Conservation (phyloP, 768 basidiomycete species). For the Russula lepida region DNA sequence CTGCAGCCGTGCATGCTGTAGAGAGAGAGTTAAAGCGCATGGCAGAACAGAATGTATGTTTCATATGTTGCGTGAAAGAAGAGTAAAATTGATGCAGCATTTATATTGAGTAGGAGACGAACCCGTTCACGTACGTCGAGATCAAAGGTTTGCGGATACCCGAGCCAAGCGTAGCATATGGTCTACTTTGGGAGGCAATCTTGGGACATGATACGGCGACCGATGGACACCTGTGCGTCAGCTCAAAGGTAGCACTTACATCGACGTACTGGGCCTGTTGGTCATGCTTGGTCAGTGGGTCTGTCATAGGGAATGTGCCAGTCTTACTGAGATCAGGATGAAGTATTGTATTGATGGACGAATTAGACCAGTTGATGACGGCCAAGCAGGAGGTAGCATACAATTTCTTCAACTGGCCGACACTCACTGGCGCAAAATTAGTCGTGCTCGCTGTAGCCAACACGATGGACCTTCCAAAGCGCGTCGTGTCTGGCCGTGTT, state of each 20-base stretch:
- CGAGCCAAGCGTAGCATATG: too few species aligned
- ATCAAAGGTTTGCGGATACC: too few species aligned
- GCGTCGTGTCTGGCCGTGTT: slow-evolving; percentile 86
- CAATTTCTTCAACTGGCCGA: too few species aligned
- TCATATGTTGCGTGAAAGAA: too few species aligned
- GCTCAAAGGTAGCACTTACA: slow-evolving; percentile 70
- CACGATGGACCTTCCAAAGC: slow-evolving; percentile 94
- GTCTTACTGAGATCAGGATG: slow-evolving; percentile 7
- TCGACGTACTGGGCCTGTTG: slow-evolving; percentile 59
- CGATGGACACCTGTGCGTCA: slow-evolving; percentile 56
- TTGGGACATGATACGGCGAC: slow-evolving; percentile 51
- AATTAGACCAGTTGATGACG: slow-evolving; percentile 94
- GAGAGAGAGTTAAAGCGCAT: slow-evolving; percentile 83
- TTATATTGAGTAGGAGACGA: too few species aligned
- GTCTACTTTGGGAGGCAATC: too few species aligned
- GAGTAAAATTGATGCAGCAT: neutral
- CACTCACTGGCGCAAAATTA: slow-evolving; percentile 77
- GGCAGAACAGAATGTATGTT: too few species aligned
- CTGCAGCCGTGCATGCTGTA: slow-evolving; percentile 92
- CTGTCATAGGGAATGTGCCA: neutral
- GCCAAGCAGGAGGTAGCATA: slow-evolving; percentile 98
- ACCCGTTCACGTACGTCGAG: too few species aligned
- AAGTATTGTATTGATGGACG: slow-evolving; percentile 96
- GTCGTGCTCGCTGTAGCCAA: slow-evolving; percentile 97
- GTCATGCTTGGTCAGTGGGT: slow-evolving; percentile 72